Conservation (phyloP, 208 protist genomes). For the Plasmodiophora brassicae region DNA sequence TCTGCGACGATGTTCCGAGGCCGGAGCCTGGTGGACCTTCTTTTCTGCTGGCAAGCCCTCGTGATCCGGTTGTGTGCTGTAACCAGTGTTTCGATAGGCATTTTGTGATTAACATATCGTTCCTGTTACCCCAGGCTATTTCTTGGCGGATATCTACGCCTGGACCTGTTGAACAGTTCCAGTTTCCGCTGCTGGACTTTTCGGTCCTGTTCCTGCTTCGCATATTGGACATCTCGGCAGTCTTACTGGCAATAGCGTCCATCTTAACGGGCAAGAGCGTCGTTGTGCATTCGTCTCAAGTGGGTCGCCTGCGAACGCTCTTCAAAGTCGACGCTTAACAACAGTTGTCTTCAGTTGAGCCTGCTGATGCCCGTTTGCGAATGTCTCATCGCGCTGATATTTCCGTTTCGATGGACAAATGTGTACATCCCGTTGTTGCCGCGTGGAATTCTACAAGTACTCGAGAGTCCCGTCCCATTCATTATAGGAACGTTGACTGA, state of each 20-base stretch:
- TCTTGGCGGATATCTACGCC: too few species aligned
- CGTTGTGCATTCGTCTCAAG: background rate
- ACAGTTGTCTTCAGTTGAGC: background rate
- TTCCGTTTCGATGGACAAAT: background rate
- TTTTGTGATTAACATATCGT: too few species aligned
- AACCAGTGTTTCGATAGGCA: too few species aligned
- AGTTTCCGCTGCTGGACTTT: slow-evolving; percentile 6
- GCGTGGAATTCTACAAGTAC: background rate
- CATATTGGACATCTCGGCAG: background rate
- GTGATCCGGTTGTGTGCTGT: too few species aligned
- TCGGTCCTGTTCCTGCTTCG: background rate
- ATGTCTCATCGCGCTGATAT: slow-evolving; percentile 14
- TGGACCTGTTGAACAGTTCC: too few species aligned
- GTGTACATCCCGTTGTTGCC: slow-evolving; percentile 10
- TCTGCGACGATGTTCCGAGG: background rate
- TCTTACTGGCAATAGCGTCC: background rate
- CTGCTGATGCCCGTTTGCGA: slow-evolving; percentile 22
- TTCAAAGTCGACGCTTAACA: background rate
- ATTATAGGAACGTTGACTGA: background rate
- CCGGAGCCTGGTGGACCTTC: background rate
- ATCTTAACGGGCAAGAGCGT: background rate
- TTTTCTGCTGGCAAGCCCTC: too few species aligned
- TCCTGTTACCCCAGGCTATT: too few species aligned
- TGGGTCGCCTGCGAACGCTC: background rate
- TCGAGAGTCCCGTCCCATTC: background rate